Evolutionary conservation across 139 green algal species (phyloP).

Genomic region (Nannochloris sp.): DNA sequence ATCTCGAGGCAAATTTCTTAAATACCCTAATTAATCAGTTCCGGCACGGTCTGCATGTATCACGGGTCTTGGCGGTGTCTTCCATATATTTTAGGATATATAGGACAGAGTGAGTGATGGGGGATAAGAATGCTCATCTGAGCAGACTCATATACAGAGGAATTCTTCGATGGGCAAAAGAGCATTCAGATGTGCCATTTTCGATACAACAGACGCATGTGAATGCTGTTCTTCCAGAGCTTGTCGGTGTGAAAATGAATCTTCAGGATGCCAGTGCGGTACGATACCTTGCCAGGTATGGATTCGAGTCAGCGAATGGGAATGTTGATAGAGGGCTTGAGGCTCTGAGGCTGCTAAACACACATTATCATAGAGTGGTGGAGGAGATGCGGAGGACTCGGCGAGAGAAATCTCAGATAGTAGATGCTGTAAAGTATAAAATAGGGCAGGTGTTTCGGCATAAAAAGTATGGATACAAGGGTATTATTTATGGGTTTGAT

Average conservation of each 20-base stretch:
- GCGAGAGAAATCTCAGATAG: conserved; percentile 5
- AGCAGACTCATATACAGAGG: not conserved
- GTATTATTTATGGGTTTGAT: conserved; percentile 24
- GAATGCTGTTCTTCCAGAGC: not conserved
- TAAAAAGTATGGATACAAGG: conserved; percentile 23
- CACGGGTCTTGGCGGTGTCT: too few species aligned
- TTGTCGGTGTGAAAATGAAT: not conserved
- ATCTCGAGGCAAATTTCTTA: too few species aligned
- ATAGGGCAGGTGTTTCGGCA: conserved; percentile 24
- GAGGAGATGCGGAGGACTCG: conserved; percentile 6
- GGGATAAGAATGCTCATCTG: not conserved
- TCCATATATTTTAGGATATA: too few species aligned
- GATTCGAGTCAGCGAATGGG: not conserved
- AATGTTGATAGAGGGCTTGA: conserved; percentile 14
- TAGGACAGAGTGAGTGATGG: not conserved
- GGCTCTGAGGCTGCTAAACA: conserved; percentile 16
- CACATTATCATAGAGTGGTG: not conserved
- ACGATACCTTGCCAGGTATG: not conserved
- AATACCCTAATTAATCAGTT: too few species aligned
- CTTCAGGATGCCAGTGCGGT: not conserved
- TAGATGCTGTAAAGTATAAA: conserved; percentile 4
- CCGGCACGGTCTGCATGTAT: too few species aligned
- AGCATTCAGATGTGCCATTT: conserved; percentile 2
- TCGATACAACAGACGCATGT: conserved; percentile 3
- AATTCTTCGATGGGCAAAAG: conserved; percentile 2